These are phyloP conservation scores for Lactarius hengduanensis DNA, from an alignment of 768 basidiomycete species.

Conservation along the genomic window DNA sequence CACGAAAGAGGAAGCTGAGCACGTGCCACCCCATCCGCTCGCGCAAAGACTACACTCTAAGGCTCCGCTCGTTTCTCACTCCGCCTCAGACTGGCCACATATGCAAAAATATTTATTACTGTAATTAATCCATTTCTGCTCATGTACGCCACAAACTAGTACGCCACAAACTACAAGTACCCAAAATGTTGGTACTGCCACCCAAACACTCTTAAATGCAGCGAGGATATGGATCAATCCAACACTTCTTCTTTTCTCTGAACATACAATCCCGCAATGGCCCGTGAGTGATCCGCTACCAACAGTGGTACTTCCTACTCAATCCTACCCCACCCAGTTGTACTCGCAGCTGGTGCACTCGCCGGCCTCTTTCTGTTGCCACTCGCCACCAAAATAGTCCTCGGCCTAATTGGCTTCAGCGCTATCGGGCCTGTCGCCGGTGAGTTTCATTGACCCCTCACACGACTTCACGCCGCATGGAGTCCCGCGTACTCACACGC, in stretches of 20 bases:
- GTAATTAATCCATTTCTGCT: not conserved
- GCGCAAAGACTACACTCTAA: no score
- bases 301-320: not conserved
- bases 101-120: not conserved
- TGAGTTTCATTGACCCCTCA: not conserved
- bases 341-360: not conserved
- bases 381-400: not conserved
- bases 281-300: not conserved
- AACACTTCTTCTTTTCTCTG: not conserved
- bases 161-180: no score
- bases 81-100: no score
- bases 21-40: no score
- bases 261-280: not conserved
- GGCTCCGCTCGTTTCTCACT: no score
- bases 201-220: not conserved
- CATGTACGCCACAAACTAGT: not conserved
- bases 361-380: not conserved
- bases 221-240: not conserved
- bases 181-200: not conserved
- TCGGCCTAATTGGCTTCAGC: not conserved
- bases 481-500: not conserved
- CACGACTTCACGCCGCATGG: not conserved
- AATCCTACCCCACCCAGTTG: not conserved
- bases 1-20: no score
- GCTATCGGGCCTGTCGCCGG: constrained; percentile 9